phyloP scores from a whole-genome alignment of 345 rosid genomes.

The Linum tenue region DNA sequence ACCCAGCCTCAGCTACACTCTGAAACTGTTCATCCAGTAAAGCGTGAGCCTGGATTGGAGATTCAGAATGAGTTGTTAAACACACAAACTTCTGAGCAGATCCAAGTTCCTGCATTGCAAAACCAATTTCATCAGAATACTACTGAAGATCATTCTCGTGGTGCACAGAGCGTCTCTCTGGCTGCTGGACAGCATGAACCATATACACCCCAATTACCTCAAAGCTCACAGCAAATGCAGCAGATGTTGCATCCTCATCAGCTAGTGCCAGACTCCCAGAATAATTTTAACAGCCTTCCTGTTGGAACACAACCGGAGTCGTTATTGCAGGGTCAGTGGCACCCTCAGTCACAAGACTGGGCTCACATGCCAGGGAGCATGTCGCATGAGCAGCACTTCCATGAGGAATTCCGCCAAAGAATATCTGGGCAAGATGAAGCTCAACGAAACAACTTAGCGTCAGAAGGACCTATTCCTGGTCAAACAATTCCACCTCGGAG shows the following conservation, averaged over 20 bases:
- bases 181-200: conserved; percentile 36
- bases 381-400: conserved; percentile 55
- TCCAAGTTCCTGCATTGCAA: conserved; percentile 54
- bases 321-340: conserved; percentile 50
- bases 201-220: conserved; percentile 32
- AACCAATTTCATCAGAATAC: conserved; percentile 59
- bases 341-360: conserved; percentile 46
- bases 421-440: conserved; percentile 71
- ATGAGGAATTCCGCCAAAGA: conserved; percentile 68
- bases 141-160: conserved; percentile 39
- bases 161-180: conserved; percentile 30
- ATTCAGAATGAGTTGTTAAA: conserved; percentile 37
- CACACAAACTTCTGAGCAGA: conserved; percentile 48
- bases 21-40: conserved; percentile 41
- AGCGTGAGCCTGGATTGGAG: conserved; percentile 60
- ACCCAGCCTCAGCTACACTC: conserved; percentile 51
- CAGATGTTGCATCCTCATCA: conserved; percentile 47
- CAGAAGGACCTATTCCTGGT: conserved; percentile 46
- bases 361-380: conserved; percentile 36
- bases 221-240: conserved; percentile 53
- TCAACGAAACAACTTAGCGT: conserved; percentile 52
- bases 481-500: conserved; percentile 39
- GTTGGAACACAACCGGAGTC: conserved; percentile 47
- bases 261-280: conserved; percentile 40
- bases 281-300: conserved; percentile 35